phyloP scores from a whole-genome alignment of 176 grass and related monocot species.

The Hyparrhenia diplandra region DNA sequence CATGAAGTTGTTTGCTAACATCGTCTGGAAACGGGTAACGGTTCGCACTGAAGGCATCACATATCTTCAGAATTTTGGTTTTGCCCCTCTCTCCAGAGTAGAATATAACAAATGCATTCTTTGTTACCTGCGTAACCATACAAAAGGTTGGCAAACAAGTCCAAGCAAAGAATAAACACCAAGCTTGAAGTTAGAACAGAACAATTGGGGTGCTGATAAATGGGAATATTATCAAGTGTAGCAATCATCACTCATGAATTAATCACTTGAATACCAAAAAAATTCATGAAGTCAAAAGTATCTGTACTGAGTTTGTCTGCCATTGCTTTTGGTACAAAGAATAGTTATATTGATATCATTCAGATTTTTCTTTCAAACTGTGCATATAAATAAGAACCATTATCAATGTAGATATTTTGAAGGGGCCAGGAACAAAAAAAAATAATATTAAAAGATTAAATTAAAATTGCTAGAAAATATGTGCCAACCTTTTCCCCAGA shows the following conservation, averaged over 20 bases:
- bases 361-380: background rate
- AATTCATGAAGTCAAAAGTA: too few relatives aligned
- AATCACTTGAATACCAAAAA: background rate
- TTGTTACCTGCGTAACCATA: slow-evolving; percentile 50
- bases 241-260: slow-evolving; percentile 1
- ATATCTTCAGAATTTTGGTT: slow-evolving; percentile 91
- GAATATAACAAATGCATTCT: slow-evolving; percentile 95
- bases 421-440: background rate
- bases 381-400: background rate
- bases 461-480: slow-evolving; percentile 12
- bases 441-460: background rate
- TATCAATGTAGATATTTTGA: background rate
- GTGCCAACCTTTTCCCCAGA: slow-evolving; percentile 82
- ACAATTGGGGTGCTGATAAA: background rate
- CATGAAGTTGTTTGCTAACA: slow-evolving; percentile 58
- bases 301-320: background rate
- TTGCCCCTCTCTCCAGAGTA: slow-evolving; percentile 92
- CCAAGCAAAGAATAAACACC: slow-evolving; percentile 2
- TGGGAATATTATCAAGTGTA: background rate
- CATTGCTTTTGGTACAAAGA: background rate
- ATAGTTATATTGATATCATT: background rate
- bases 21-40: slow-evolving; percentile 93
- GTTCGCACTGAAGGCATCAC: slow-evolving; percentile 93
- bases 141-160: background rate
- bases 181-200: background rate